These are phyloP conservation scores for Hyphopichia wangnamkhiaoensis DNA, from an alignment of 1,139 yeast species.

Conservation along the genomic window DNA sequence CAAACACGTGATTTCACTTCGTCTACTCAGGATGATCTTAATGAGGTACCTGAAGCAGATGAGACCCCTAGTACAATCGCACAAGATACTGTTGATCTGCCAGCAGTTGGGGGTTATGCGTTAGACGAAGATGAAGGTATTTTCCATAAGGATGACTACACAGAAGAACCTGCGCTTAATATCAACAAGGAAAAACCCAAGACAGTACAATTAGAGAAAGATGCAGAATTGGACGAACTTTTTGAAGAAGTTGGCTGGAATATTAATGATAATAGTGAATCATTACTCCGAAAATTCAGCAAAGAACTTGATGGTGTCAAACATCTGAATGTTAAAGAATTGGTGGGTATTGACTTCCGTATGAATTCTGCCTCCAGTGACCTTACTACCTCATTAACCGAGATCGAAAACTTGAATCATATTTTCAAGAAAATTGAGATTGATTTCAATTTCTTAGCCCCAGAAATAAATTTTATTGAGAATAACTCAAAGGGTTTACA, in stretches of 20 bases:
- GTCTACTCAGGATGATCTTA: slow-evolving; percentile 9
- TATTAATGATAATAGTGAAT: slow-evolving; percentile 59
- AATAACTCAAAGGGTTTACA: slow-evolving; percentile 80
- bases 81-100: not conserved
- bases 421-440: slow-evolving; percentile 47
- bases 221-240: slow-evolving; percentile 60
- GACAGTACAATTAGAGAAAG: slow-evolving; percentile 29
- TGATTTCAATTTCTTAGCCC: slow-evolving; percentile 48
- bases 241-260: slow-evolving; percentile 78
- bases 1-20: slow-evolving; percentile 8
- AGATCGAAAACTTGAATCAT: slow-evolving; percentile 64
- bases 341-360: slow-evolving; percentile 42
- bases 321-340: slow-evolving; percentile 38
- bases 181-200: slow-evolving; percentile 16
- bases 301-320: slow-evolving; percentile 46
- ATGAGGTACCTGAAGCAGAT: slow-evolving; percentile 1
- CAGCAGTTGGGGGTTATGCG: slow-evolving; percentile 8
- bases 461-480: slow-evolving; percentile 72
- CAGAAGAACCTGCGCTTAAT: slow-evolving; percentile 19
- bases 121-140: slow-evolving; percentile 14
- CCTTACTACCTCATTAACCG: slow-evolving; percentile 48
- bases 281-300: slow-evolving; percentile 56
- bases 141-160: slow-evolving; percentile 3
- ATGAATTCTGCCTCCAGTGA: slow-evolving; percentile 37
- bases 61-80: not conserved